These are phyloP conservation scores for Vaccinium darrowii DNA, from an alignment of 148 eudicot genomes.

Conservation along the genomic window DNA sequence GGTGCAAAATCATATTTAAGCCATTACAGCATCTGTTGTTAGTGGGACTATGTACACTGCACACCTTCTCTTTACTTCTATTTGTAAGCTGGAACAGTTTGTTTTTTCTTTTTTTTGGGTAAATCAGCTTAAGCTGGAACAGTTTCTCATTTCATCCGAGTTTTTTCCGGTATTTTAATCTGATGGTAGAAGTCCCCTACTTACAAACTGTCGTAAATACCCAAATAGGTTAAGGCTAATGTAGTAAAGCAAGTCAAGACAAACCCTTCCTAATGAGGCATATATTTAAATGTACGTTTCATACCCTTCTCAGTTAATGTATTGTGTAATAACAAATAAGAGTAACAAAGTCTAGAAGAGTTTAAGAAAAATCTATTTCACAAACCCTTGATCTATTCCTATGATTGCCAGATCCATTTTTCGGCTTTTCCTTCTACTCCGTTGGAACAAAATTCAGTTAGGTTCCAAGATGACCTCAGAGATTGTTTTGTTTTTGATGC, in stretches of 20 bases:
- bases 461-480: conserved; percentile 2
- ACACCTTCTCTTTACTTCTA: no score
- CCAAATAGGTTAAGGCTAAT: background rate
- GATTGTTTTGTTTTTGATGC: background rate
- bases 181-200: background rate
- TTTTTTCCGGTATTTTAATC: background rate
- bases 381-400: background rate
- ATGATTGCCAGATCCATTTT: background rate
- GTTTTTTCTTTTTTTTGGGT: no score
- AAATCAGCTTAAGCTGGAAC: background rate
- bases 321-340: background rate
- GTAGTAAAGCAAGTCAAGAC: background rate
- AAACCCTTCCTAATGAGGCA: background rate
- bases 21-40: background rate
- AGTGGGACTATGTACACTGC: no score
- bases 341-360: background rate
- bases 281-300: background rate
- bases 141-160: background rate
- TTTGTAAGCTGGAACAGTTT: background rate
- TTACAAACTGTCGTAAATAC: background rate
- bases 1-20: background rate
- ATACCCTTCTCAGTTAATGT: background rate
- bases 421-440: background rate
- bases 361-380: background rate
- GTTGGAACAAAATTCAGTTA: background rate